Percentiles rank a stretch among this genome's conserved stretches.
Conservation (phyloP, 345 rosid species). For the Hypericum androsaemum region DNA sequence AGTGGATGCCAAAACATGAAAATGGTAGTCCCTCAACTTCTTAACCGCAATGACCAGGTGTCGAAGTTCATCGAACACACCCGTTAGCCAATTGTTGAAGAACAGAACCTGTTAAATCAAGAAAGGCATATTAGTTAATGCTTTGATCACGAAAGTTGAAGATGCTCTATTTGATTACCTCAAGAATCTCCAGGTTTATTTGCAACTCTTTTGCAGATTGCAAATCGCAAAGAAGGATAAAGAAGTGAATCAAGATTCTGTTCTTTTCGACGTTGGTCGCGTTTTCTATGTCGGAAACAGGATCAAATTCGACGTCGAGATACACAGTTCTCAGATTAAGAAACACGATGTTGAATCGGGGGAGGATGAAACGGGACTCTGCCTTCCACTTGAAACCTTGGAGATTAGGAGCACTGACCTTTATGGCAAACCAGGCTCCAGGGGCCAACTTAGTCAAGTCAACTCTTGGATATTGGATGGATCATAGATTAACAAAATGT, state of each 20-base stretch:
- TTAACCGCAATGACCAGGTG: not conserved
- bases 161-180: not conserved
- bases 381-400: too few relatives aligned
- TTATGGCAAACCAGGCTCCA: not conserved
- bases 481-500: not conserved
- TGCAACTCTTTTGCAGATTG: not conserved
- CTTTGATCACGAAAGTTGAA: not conserved
- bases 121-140: not conserved
- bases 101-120: not conserved
- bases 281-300: too few relatives aligned
- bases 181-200: not conserved
- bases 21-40: not conserved
- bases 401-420: not conserved
- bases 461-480: not conserved
- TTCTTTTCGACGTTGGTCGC: too few relatives aligned
- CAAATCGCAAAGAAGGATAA: not conserved
- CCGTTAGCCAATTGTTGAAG: not conserved
- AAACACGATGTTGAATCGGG: not conserved
- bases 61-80: slow-evolving; percentile 4
- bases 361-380: not conserved
- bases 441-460: not conserved
- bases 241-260: too few relatives aligned
- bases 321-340: too few relatives aligned
- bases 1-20: not conserved
- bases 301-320: too few relatives aligned